A percentile compares a stretch with the other conserved stretches of the same genome.
These are phyloP conservation scores for Monosporascus sp. DNA, from an alignment of 2,329 filamentous ascomycete genomes.

Conservation along the genomic window DNA sequence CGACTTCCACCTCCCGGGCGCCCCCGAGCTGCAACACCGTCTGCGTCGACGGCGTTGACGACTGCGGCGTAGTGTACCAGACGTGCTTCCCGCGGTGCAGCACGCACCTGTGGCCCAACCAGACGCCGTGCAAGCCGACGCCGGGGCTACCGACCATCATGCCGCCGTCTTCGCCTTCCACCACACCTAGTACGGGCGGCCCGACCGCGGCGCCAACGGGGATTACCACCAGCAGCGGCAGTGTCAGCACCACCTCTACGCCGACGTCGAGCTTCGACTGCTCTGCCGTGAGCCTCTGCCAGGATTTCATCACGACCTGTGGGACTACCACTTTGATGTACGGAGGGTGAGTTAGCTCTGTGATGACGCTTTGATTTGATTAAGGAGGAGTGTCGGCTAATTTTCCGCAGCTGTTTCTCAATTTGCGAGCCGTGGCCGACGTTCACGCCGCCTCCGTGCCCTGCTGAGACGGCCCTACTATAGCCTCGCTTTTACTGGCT, in stretches of 20 bases:
- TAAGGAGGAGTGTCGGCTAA: not conserved
- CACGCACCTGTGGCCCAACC: not conserved
- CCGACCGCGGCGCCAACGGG: slow-evolving; percentile 1
- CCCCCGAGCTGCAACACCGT: not conserved
- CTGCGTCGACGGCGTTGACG: not conserved
- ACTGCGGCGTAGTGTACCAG: not conserved
- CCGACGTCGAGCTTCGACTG: slow-evolving; percentile 11
- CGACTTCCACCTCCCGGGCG: not conserved
- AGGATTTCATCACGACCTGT: slow-evolving; percentile 16
- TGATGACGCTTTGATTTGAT: not conserved
- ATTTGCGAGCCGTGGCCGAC: slow-evolving; percentile 2
- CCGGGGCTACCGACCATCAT: not conserved
- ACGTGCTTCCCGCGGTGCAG: not conserved
- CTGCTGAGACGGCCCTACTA: not conserved
- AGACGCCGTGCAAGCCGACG: not conserved
- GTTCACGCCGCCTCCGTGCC: slow-evolving; percentile 1
- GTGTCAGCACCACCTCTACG: not conserved
- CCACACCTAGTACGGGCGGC: not conserved
- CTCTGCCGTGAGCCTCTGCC: slow-evolving; percentile 15
- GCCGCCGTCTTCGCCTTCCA: not conserved
- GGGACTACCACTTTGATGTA: slow-evolving; percentile 16
- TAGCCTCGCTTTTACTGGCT: too few relatives aligned
- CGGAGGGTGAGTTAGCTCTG: slow-evolving; percentile 11
- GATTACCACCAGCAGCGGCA: not conserved
- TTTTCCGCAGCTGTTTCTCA: not conserved